phyloP scores from a whole-genome alignment of 2,329 filamentous ascomycete species.

The Ophiostoma sp. region DNA sequence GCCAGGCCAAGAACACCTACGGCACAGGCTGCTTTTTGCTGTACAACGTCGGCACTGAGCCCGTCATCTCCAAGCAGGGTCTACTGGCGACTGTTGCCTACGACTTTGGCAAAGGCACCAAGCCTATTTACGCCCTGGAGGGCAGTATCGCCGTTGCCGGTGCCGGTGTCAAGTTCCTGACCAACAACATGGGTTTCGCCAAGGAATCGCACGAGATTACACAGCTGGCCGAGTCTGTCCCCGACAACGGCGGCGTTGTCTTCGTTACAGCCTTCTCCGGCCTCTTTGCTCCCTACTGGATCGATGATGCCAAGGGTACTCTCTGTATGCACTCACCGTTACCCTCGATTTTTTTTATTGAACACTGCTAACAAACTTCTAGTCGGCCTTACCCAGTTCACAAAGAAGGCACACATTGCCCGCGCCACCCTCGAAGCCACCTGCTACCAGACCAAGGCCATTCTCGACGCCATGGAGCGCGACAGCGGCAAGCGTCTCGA shows the following conservation, averaged over 20 bases:
- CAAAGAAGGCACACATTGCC: conserved; percentile 80
- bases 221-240: conserved; percentile 52
- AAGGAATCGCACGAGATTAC: conserved; percentile 51
- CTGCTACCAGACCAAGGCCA: conserved; percentile 89
- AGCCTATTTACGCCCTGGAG: conserved; percentile 77
- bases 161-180: conserved; percentile 73
- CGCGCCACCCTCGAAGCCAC: conserved; percentile 87
- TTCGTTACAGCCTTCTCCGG: conserved; percentile 91
- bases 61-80: conserved; percentile 81
- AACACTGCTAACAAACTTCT: background rate
- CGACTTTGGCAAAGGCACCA: conserved; percentile 63
- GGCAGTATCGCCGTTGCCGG: conserved; percentile 82
- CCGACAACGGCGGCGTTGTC: conserved; percentile 78
- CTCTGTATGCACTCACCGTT: conserved; percentile 57
- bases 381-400: conserved; percentile 84
- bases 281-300: conserved; percentile 92
- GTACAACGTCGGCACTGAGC: conserved; percentile 83
- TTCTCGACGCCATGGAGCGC: conserved; percentile 86
- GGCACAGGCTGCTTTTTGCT: conserved; percentile 87
- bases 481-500: conserved; percentile 76
- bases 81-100: conserved; percentile 86
- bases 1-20: conserved; percentile 87
- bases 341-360: conserved; percentile 35
- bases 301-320: conserved; percentile 87
- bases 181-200: conserved; percentile 64